Evolutionary conservation across 2,329 filamentous ascomycete species (phyloP).

Genomic region (Cladosporium sp.): DNA sequence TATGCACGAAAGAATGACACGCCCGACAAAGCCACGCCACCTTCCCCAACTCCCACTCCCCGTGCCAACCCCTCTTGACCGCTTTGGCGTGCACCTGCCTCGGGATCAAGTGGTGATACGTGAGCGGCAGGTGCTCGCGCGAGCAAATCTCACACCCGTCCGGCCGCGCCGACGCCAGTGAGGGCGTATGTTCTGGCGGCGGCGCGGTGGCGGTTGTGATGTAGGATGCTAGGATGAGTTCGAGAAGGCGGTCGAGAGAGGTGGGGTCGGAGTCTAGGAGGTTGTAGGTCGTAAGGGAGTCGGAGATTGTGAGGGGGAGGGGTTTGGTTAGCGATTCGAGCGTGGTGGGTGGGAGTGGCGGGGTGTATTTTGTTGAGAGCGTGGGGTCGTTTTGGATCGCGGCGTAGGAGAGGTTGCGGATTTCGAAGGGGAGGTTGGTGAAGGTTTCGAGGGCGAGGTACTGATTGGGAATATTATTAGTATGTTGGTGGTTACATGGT

Average conservation of each 20-base stretch:
- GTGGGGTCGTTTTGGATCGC: constrained; percentile 46
- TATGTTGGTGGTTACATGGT: too few species aligned
- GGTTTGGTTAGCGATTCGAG: constrained; percentile 47
- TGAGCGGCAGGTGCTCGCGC: constrained; percentile 69
- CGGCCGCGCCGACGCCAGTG: constrained; percentile 43
- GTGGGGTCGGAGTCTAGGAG: constrained; percentile 52
- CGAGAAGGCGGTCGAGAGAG: constrained; percentile 53
- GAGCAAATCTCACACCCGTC: constrained; percentile 71
- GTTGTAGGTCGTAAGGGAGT: constrained; percentile 65
- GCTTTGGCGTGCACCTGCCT: constrained; percentile 70
- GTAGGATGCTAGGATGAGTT: constrained; percentile 61
- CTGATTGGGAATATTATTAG: constrained; percentile 27
- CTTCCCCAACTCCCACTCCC: constrained; percentile 67
- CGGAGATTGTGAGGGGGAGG: constrained; percentile 58
- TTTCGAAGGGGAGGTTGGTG: constrained; percentile 54
- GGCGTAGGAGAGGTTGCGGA: constrained; percentile 61
- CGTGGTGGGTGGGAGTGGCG: constrained; percentile 42
- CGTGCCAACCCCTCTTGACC: constrained; percentile 74
- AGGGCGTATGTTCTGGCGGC: constrained; percentile 58
- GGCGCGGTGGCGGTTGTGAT: constrained; percentile 53
- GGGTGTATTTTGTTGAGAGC: constrained; percentile 54
- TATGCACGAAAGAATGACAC: constrained; percentile 79
- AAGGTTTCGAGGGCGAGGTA: constrained; percentile 72
- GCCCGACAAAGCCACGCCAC: constrained; percentile 84
- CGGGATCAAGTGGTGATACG: constrained; percentile 86